Evolutionary conservation across 169 alveolate species (phyloP), one percentile per base, ranked within the genome.

Genomic region (Plasmodium inui): DNA sequence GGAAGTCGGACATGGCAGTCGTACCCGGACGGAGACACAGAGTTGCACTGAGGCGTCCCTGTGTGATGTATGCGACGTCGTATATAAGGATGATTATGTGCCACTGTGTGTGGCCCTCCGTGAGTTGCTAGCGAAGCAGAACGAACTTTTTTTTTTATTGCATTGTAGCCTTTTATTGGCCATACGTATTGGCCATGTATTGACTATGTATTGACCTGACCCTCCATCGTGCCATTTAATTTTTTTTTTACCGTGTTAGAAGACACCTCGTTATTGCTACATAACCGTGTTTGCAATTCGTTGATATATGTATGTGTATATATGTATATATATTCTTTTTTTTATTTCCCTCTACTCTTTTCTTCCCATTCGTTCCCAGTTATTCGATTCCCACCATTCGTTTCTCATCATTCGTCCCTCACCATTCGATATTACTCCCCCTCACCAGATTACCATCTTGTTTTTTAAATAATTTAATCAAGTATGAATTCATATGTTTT

Each of bases 231-330:
- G 71, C 12, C 10, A 57, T 57, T 57, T 57, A 17, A 14, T 67
- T 19, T 67, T 67, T 67, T 67, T 67, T 67, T 67, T 67, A 67
- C n/a, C 37, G 76, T 67, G 76, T 67, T 67, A 67, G 7, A 26
- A 67, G 30, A 67, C 76, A 67, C 76, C 19, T 67, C 37, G 76
- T 67, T 67, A 67, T 67, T 19, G 41, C n/a, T 67, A 67, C 37
- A 67, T 67, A 67, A 67, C 76, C 4, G 76, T 67, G 76, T 67
- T 67, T 67, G 76, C 30, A 67, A 28, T 67, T 67, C 76, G 30
- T 26, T 67, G 76, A 67, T 67, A 67, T 67, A 12, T 28, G 22
- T 67, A 26, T 44, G 14, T 79, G n/a, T 79, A 4, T 78, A 41
- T 78, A 41, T 78, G n/a, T 34, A n/a, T 78, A 2, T 78, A 28